These are phyloP conservation scores for Colletotrichum sojae DNA, from an alignment of 2,329 filamentous ascomycete genomes.

Conservation along the genomic window DNA sequence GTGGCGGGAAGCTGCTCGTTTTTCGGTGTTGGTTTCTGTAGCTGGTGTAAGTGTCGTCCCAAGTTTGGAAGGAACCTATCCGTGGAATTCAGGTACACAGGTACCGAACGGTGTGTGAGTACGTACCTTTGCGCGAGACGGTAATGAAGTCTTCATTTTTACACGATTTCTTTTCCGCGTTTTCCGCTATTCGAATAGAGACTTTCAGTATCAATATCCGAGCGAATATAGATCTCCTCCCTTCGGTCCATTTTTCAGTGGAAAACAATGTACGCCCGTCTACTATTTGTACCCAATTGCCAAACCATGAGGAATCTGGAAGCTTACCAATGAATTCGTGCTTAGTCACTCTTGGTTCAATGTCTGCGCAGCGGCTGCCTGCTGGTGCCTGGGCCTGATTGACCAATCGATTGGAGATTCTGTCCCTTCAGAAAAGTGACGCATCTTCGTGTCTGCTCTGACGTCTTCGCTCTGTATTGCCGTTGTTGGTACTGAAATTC, in stretches of 20 bases:
- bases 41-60: conserved; percentile 21
- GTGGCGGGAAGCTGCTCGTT: not conserved
- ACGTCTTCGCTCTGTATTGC: too few relatives aligned
- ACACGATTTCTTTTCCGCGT: not conserved
- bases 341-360: conserved; percentile 12
- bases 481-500: too few relatives aligned
- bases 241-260: too few relatives aligned
- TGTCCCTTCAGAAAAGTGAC: too few relatives aligned
- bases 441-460: too few relatives aligned
- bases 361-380: conserved; percentile 20
- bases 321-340: not conserved
- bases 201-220: too few relatives aligned
- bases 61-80: too few relatives aligned
- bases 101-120: too few relatives aligned
- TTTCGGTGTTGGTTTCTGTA: not conserved
- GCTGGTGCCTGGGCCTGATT: conserved; percentile 20
- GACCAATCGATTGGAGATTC: not conserved
- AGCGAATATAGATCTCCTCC: not conserved
- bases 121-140: conserved; percentile 18
- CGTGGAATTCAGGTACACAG: too few relatives aligned
- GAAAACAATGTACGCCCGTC: too few relatives aligned
- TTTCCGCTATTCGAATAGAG: not conserved
- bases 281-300: too few relatives aligned
- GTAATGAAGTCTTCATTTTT: conserved; percentile 12
- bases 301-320: too few relatives aligned